Evolutionary conservation across 1,139 yeast species (phyloP).

Genomic region (Blastobotrys niveus): DNA sequence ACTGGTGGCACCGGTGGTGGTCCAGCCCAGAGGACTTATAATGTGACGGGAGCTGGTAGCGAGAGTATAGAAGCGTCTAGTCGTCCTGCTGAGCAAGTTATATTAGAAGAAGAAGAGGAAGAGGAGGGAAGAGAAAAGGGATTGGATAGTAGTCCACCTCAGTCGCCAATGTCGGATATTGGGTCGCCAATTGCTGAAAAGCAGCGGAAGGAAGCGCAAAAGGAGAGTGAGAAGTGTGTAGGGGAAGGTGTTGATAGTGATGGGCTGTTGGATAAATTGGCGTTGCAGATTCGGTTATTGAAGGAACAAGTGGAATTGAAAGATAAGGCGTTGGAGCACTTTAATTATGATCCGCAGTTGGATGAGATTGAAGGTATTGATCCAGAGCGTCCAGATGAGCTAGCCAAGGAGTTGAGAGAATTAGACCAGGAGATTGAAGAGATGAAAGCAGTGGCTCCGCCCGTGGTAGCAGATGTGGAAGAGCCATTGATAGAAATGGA

Average conservation of each 20-base stretch:
- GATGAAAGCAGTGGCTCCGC: too few relatives aligned
- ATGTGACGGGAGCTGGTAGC: too few relatives aligned
- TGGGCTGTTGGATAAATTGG: background rate
- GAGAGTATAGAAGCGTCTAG: slow-evolving; percentile 1
- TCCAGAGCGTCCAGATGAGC: slow-evolving; percentile 4
- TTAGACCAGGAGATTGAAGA: background rate
- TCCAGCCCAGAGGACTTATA: too few relatives aligned
- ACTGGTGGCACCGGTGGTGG: too few relatives aligned
- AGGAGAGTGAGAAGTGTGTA: too few relatives aligned
- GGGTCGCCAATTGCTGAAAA: background rate
- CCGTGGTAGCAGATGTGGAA: too few relatives aligned
- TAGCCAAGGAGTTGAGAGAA: background rate
- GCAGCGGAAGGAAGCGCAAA: background rate
- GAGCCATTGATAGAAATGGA: too few relatives aligned
- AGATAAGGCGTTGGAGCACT: slow-evolving; percentile 4
- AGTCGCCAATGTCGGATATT: background rate
- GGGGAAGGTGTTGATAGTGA: background rate
- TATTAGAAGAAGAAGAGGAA: background rate
- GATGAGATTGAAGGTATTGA: slow-evolving; percentile 3
- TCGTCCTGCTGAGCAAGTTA: background rate
- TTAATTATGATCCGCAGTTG: slow-evolving; percentile 1
- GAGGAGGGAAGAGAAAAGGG: background rate
- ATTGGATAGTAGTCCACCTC: background rate
- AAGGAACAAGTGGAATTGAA: slow-evolving; percentile 6
- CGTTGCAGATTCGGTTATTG: slow-evolving; percentile 1